These are phyloP conservation scores for Erodium maritimum DNA, from an alignment of 345 rosid genomes.

Conservation along the genomic window DNA sequence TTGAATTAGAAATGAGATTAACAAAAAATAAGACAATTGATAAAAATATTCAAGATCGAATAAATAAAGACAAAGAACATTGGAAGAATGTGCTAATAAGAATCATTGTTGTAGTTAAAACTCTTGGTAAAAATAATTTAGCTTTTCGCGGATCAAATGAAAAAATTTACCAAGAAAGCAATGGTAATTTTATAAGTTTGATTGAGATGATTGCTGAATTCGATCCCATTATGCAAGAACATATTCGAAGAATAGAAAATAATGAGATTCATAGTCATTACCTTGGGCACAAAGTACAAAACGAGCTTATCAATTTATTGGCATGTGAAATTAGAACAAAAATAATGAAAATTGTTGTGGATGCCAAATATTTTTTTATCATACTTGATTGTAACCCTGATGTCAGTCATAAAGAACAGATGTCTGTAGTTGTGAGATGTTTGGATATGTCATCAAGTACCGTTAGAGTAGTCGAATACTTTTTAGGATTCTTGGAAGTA, in stretches of 20 bases:
- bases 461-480: neutral
- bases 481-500: neutral
- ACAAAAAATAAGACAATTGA: neutral
- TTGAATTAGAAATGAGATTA: neutral
- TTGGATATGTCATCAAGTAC: neutral
- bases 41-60: neutral
- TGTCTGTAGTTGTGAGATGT: neutral
- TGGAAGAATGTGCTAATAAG: too few species aligned
- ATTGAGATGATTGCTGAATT: neutral
- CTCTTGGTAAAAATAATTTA: slow-evolving; percentile 1
- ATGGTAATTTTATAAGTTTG: neutral
- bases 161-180: neutral
- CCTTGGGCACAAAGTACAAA: too few species aligned
- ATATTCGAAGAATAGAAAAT: too few species aligned
- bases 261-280: too few species aligned
- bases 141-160: neutral
- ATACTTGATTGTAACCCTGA: neutral
- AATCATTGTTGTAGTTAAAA: neutral
- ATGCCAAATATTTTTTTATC: neutral
- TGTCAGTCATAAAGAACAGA: neutral
- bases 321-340: too few species aligned
- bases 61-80: neutral
- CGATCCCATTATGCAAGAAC: too few species aligned
- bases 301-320: too few species aligned
- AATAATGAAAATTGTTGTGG: too few species aligned